phyloP scores from a whole-genome alignment of 306 rosid species.

The Calophaca sinica region DNA sequence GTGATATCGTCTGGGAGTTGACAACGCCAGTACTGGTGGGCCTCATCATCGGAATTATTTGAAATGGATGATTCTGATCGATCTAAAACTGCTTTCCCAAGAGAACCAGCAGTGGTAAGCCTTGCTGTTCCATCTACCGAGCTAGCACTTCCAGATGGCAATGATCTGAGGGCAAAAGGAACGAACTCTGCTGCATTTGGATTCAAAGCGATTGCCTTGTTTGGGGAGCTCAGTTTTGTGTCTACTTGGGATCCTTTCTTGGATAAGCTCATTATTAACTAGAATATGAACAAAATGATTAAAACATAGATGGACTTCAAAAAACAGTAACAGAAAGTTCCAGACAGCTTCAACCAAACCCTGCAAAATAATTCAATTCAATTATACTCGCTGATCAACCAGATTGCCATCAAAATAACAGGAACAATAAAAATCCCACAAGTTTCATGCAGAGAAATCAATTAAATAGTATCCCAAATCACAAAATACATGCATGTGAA shows the following conservation, averaged over 20 bases:
- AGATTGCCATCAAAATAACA: conserved; percentile 5
- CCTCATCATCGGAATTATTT: conserved; percentile 92
- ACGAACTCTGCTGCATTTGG: conserved; percentile 98
- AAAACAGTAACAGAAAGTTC: conserved; percentile 26
- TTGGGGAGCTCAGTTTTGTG: conserved; percentile 56
- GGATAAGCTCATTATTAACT: conserved; percentile 84
- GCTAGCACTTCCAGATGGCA: conserved; percentile 72
- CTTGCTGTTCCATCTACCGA: conserved; percentile 56
- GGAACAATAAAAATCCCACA: not conserved
- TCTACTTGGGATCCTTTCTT: conserved; percentile 67
- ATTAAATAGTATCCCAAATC: conserved; percentile 6
- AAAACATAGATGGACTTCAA: conserved; percentile 30
- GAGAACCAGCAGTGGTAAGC: conserved; percentile 61
- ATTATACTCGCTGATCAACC: conserved; percentile 23
- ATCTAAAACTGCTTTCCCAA: conserved; percentile 86
- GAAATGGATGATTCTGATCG: conserved; percentile 82
- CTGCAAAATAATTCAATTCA: conserved; percentile 59
- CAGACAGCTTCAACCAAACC: conserved; percentile 79
- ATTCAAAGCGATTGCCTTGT: conserved; percentile 71
- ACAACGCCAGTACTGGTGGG: conserved; percentile 91
- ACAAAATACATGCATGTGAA: not conserved
- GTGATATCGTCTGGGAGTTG: conserved; percentile 98
- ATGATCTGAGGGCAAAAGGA: conserved; percentile 80
- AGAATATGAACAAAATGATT: conserved; percentile 44
- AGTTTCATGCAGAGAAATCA: conserved; percentile 20